Conservation (phyloP, 306 rosid genomes). For the Cicer judaicum region DNA sequence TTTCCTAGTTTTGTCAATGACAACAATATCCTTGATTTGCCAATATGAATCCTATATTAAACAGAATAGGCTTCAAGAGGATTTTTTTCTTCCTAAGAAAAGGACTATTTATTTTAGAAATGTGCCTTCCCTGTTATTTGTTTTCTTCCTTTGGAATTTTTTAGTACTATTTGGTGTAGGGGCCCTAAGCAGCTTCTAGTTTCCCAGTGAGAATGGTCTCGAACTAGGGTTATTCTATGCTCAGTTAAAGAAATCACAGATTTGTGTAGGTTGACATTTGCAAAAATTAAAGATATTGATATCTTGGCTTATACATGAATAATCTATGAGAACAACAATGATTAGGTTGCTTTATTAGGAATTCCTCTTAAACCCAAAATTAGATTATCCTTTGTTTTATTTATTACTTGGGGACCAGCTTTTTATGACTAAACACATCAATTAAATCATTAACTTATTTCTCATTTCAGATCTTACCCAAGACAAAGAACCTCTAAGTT, state of each 20-base stretch:
- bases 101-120: background rate
- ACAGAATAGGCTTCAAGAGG: background rate
- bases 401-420: background rate
- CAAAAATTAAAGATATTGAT: conserved; percentile 12
- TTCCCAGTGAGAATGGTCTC: conserved; percentile 32
- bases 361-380: conserved; percentile 30
- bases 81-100: background rate
- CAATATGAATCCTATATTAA: conserved; percentile 8
- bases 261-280: conserved; percentile 12
- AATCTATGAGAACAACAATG: conserved; percentile 22
- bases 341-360: conserved; percentile 29
- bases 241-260: background rate
- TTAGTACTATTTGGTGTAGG: conserved; percentile 26
- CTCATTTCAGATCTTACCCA: conserved; percentile 57
- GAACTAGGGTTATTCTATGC: conserved; percentile 36
- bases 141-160: conserved; percentile 22
- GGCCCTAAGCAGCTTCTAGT: conserved; percentile 17
- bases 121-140: conserved; percentile 1
- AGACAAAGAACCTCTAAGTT: conserved; percentile 68
- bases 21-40: background rate
- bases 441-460: conserved; percentile 36
- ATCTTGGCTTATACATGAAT: conserved; percentile 24
- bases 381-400: conserved; percentile 6
- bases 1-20: conserved; percentile 11
- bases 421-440: conserved; percentile 27